Conservation (phyloP, 441 rosid genomes). For the Iberis amara region DNA sequence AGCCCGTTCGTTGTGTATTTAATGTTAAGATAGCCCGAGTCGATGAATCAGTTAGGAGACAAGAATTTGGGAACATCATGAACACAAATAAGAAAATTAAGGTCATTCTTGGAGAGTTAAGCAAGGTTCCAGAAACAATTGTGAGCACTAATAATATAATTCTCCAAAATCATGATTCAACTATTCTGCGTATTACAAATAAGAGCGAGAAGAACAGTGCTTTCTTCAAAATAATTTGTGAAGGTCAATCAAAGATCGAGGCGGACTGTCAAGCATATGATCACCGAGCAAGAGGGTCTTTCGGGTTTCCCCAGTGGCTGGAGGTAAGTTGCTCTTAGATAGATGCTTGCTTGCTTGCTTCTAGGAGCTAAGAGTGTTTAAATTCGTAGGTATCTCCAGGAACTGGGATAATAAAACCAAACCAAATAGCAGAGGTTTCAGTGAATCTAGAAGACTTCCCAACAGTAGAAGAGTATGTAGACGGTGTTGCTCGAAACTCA, state of each 20-base stretch:
- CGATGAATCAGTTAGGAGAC: conserved; percentile 85
- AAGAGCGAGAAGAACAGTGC: no score
- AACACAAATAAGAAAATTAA: conserved; percentile 50
- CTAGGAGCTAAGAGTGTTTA: background rate
- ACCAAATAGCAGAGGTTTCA: conserved; percentile 49
- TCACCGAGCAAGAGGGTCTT: conserved; percentile 72
- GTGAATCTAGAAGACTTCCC: conserved; percentile 80
- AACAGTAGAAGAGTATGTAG: conserved; percentile 62
- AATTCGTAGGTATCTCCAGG: conserved; percentile 45
- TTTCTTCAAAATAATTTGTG: conserved; percentile 53
- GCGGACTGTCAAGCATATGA: no score
- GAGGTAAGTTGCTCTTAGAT: conserved; percentile 61
- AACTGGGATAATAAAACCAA: conserved; percentile 68
- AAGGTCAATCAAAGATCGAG: no score
- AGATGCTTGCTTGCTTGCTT: no score
- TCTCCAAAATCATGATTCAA: conserved; percentile 75
- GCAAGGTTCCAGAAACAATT: conserved; percentile 56
- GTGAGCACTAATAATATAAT: conserved; percentile 55
- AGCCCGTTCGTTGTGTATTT: conserved; percentile 91
- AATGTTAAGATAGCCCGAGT: conserved; percentile 64
- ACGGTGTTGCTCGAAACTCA: conserved; percentile 87
- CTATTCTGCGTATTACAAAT: no score
- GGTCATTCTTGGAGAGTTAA: conserved; percentile 49
- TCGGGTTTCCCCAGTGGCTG: conserved; percentile 89
- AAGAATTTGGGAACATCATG: conserved; percentile 57